Conservation (phyloP, 352 stramenopile species). For the Globisporangium solare region DNA sequence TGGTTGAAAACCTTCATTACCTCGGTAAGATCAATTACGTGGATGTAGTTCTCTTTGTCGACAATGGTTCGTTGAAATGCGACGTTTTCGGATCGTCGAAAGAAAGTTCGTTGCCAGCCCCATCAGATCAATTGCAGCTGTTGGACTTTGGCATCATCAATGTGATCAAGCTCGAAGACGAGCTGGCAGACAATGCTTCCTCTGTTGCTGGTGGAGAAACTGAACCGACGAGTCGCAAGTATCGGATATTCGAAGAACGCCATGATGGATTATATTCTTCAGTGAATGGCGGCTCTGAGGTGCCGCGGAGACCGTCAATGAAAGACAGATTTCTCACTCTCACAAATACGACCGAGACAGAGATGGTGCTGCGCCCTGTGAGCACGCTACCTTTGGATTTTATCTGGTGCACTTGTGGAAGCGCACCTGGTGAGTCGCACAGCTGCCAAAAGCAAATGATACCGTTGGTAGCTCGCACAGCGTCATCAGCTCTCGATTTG, state of each 20-base stretch:
- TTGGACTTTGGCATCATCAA: constrained; percentile 63
- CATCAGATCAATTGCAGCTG: neutral
- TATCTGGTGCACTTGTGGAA: constrained; percentile 32
- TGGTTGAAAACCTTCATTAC: constrained; percentile 84
- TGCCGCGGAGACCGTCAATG: constrained; percentile 10
- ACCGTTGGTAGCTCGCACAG: constrained; percentile 21
- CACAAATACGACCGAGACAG: constrained; percentile 52
- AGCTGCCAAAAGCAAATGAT: constrained; percentile 9
- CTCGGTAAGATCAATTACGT: constrained; percentile 73
- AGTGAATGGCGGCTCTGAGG: neutral
- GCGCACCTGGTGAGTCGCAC: constrained; percentile 3
- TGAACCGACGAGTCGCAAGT: constrained; percentile 39
- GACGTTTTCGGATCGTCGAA: constrained; percentile 18
- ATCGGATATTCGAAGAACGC: constrained; percentile 55
- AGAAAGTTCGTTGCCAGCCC: neutral
- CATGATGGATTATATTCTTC: constrained; percentile 1
- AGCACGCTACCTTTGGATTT: constrained; percentile 70
- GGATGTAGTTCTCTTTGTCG: constrained; percentile 79
- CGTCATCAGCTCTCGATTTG: constrained; percentile 26
- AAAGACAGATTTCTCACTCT: constrained; percentile 29
- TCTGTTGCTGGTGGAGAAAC: constrained; percentile 21
- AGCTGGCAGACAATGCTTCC: constrained; percentile 31
- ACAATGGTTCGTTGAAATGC: constrained; percentile 58
- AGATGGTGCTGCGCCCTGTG: constrained; percentile 57
- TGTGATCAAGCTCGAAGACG: constrained; percentile 69